These are phyloP conservation scores for Scheffersomyces lignicola DNA, from an alignment of 1,139 yeast species.

Conservation along the genomic window DNA sequence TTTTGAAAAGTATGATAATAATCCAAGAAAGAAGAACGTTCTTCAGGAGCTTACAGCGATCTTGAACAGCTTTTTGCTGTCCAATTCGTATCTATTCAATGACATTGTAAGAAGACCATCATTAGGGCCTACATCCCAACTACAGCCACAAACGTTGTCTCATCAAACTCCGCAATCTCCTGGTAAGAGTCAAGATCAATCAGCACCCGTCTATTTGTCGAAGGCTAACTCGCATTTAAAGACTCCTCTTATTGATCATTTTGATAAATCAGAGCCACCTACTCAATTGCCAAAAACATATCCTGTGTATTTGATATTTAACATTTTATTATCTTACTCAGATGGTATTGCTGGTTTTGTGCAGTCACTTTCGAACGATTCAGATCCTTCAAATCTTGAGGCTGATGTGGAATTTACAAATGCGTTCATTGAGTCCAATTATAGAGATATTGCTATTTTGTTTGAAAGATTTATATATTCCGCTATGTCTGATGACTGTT, in stretches of 20 bases:
- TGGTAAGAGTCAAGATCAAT: slow-evolving; percentile 5
- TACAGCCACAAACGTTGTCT: not conserved
- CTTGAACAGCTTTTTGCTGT: slow-evolving; percentile 28
- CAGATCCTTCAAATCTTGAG: slow-evolving; percentile 28
- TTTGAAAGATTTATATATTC: slow-evolving; percentile 60
- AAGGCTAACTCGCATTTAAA: slow-evolving; percentile 38
- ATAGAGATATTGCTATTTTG: slow-evolving; percentile 46
- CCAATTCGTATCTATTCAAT: slow-evolving; percentile 36
- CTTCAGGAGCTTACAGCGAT: slow-evolving; percentile 58
- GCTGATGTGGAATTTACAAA: slow-evolving; percentile 39
- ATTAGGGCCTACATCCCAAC: slow-evolving; percentile 9
- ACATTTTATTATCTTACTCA: slow-evolving; percentile 54
- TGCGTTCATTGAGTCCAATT: slow-evolving; percentile 41
- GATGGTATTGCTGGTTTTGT: slow-evolving; percentile 71
- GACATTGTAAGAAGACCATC: slow-evolving; percentile 29
- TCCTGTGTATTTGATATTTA: slow-evolving; percentile 56
- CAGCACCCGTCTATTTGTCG: slow-evolving; percentile 18
- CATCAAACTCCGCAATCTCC: slow-evolving; percentile 4
- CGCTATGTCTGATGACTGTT: slow-evolving; percentile 63
- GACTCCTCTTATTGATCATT: slow-evolving; percentile 63
- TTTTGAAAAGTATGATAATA: slow-evolving; percentile 64
- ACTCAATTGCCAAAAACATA: slow-evolving; percentile 65
- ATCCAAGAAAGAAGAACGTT: slow-evolving; percentile 57
- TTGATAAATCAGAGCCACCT: slow-evolving; percentile 75
- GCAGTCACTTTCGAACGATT: slow-evolving; percentile 32